Percentiles rank a stretch among this genome's conserved stretches.
These are phyloP conservation scores for Chaetomium sp. DNA, from an alignment of 2,329 filamentous ascomycete genomes.

Conservation along the genomic window DNA sequence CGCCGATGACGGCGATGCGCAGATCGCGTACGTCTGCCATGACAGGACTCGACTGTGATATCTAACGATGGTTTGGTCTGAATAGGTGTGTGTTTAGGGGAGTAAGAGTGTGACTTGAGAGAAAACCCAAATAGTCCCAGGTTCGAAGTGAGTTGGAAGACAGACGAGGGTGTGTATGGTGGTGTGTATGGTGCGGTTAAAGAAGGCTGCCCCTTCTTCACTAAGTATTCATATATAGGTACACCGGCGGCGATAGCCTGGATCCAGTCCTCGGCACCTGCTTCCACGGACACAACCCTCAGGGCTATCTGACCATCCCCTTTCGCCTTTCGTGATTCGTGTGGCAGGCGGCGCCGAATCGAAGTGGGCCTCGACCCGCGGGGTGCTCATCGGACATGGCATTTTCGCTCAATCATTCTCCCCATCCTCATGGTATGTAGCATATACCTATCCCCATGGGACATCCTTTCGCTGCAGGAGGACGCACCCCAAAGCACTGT, in stretches of 20 bases:
- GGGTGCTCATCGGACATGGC: conserved; percentile 3
- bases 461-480: conserved; percentile 13
- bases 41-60: background rate
- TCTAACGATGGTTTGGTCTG: background rate
- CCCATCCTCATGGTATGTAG: background rate
- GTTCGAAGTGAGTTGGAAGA: background rate
- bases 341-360: conserved; percentile 17
- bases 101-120: background rate
- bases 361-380: background rate
- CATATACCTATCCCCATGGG: background rate
- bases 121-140: background rate
- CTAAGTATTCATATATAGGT: conserved; percentile 15
- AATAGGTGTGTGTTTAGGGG: background rate
- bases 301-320: background rate
- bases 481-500: background rate
- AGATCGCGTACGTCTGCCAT: conserved; percentile 39
- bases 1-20: conserved; percentile 41
- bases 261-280: conserved; percentile 31
- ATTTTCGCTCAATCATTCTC: background rate
- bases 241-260: conserved; percentile 15
- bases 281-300: background rate
- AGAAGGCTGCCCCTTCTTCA: conserved; percentile 11
- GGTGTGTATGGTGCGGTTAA: background rate
- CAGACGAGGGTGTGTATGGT: background rate
- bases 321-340: conserved; percentile 9